Evolutionary conservation across 1,284 basidiomycete species (phyloP).

Genomic region (Volvariella volvacea): DNA sequence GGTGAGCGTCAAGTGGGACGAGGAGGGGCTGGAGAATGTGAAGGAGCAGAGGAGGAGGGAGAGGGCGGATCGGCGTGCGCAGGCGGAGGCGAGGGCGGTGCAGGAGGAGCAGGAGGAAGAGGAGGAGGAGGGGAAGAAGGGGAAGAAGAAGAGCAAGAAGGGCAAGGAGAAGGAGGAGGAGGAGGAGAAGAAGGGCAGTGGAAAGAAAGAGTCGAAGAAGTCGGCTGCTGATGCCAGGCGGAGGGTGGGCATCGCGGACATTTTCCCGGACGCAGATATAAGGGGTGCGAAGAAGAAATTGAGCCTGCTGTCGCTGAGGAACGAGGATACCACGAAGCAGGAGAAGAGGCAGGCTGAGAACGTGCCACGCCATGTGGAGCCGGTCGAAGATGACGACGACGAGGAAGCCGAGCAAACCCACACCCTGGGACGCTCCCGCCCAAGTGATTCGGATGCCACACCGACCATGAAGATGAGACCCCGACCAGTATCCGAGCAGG

Average conservation of each 20-base stretch:
- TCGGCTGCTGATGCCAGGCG: slow-evolving; percentile 37
- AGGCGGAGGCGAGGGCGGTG: slow-evolving; percentile 23
- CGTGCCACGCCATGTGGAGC: slow-evolving; percentile 12
- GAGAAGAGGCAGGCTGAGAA: slow-evolving; percentile 13
- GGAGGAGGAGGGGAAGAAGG: slow-evolving; percentile 20
- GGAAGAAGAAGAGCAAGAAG: slow-evolving; percentile 14
- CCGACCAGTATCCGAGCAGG: slow-evolving; percentile 62
- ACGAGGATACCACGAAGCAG: slow-evolving; percentile 26
- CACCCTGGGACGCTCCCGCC: not conserved
- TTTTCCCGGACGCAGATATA: slow-evolving; percentile 36
- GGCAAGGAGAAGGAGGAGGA: slow-evolving; percentile 24
- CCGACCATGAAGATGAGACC: slow-evolving; percentile 45
- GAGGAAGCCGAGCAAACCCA: slow-evolving; percentile 6
- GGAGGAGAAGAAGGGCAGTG: slow-evolving; percentile 16
- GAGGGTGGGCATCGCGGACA: slow-evolving; percentile 37
- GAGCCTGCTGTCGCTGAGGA: slow-evolving; percentile 43
- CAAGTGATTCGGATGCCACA: slow-evolving; percentile 33
- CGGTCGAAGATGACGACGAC: too few relatives aligned
- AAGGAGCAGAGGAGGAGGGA: slow-evolving; percentile 45
- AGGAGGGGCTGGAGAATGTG: slow-evolving; percentile 48
- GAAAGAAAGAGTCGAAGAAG: slow-evolving; percentile 18
- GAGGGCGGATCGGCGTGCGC: slow-evolving; percentile 15
- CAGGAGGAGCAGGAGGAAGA: slow-evolving; percentile 20
- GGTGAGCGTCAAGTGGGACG: slow-evolving; percentile 57
- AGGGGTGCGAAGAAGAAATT: slow-evolving; percentile 22